These are phyloP conservation scores for Huntiella bhutanensis DNA, from an alignment of 2,329 filamentous ascomycete genomes.

Conservation along the genomic window DNA sequence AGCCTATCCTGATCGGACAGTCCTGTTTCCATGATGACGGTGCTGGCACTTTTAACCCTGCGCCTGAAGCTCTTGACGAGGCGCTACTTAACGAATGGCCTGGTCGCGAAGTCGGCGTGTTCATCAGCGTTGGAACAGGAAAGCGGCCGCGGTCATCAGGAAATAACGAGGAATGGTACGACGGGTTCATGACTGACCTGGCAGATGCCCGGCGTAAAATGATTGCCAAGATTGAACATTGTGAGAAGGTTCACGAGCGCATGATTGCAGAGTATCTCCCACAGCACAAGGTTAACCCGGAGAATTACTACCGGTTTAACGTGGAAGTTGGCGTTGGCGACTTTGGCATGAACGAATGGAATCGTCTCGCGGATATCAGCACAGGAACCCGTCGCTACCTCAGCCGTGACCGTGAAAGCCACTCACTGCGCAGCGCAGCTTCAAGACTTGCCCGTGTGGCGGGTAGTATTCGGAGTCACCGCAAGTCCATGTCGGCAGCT, in stretches of 20 bases:
- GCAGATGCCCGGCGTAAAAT: constrained; percentile 72
- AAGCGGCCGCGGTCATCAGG: constrained; percentile 50
- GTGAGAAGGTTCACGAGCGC: constrained; percentile 71
- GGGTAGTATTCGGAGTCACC: constrained; percentile 46
- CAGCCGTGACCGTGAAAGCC: constrained; percentile 50
- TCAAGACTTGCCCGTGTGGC: constrained; percentile 65
- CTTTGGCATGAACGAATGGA: constrained; percentile 98
- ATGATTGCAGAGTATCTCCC: constrained; percentile 66
- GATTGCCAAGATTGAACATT: constrained; percentile 86
- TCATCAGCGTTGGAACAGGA: constrained; percentile 87
- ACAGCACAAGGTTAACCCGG: constrained; percentile 60
- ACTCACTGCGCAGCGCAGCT: constrained; percentile 57
- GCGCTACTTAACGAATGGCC: constrained; percentile 89
- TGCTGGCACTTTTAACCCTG: constrained; percentile 75
- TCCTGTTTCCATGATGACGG: constrained; percentile 90
- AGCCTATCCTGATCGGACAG: constrained; percentile 85
- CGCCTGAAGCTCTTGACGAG: constrained; percentile 72
- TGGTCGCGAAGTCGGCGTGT: constrained; percentile 76
- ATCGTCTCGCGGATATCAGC: constrained; percentile 82
- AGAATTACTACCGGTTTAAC: constrained; percentile 92
- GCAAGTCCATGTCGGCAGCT: not conserved
- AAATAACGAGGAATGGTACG: constrained; percentile 71
- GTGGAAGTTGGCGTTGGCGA: constrained; percentile 92
- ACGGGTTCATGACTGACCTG: constrained; percentile 74
- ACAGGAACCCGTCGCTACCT: constrained; percentile 79